Base-by-base conservation (phyloP, 257 asterid species). In the Jaltomata sinuosa region DNA sequence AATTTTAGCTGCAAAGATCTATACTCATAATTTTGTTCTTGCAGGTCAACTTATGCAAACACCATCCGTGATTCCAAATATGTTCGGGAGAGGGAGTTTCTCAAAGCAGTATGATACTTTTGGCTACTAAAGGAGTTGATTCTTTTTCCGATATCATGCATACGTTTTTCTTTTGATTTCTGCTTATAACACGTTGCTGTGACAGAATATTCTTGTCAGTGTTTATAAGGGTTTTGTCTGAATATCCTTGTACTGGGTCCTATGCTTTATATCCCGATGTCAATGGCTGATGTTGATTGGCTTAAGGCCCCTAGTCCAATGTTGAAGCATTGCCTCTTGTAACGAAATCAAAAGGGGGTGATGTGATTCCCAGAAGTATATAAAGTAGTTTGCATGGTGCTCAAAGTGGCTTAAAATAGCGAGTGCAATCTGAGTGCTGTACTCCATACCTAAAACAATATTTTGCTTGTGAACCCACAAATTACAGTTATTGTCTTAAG, bases 11-110 rank as follows among this genome's bases (percentile, higher is more conserved):
- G 81, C 62, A 19, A 49, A 77, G 62, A 31, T 11, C 72, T 65
- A 45, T 32, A 67, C 78, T 53, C 49, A 83, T 31, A 72, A 19
- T 31, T 54, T 83, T 80, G 87, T 82, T 61, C 77, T 80, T 84
- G 31, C 97, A 95, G 99, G 94, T 92, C 99, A 71, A 96, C 99
- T 83, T 96, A 96, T 90, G 99, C 98, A 82, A 93, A 96, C 11
- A 92, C 99, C 18, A 89, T 89, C 79, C 98, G 99, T 84, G 99
- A 96, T 86, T 96, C 99, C 74, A 94, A 93, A 87, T 94, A 91
- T 89, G 91, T 88, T 84, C 95, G 97, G 79, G 98, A 96, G 91
- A 90, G 97, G 87, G 99, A 96, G 84, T 96, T 96, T 89, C 92
- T 96, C 47, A 90, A 93, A 94, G 95, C 91, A 55, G 99, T 95